Evolutionary conservation across 2,329 filamentous ascomycete species (phyloP), one percentile per base, ranked within the genome.

Genomic region (Trichoderma atrobrunneum): DNA sequence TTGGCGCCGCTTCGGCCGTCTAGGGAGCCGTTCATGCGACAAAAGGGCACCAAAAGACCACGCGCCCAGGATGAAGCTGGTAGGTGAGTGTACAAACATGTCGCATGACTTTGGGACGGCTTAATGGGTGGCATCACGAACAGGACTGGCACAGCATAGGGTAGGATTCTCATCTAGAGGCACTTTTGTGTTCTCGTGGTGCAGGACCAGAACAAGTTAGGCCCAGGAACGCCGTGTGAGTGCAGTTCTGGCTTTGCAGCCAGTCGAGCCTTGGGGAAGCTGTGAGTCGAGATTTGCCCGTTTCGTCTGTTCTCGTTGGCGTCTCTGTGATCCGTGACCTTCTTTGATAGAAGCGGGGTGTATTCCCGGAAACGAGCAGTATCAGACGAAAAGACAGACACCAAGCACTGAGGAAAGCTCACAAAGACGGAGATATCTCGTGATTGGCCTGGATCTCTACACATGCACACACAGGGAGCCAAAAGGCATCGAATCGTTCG

Each of bases 101-200:
- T 62, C 66, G 39, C 57, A 43, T 70, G 66, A 70, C 66, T 54
- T 54, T 54, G 36, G 26, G 21, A 10, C 16, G 16, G 6, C 14
- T 16, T 16, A 62, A 36, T 10, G 21, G 36, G 39, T 24, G 32
- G 30, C 26, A 54, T 59, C 28, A 62, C 66, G 39, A 51, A 34
- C 21, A 21, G 28, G 34, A n/a, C 1, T 68, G 14, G 18, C 39
- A 65, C 18, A 4, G 62, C 62, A 66, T 66, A 56, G 57, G 56
- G 66, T 54, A 59, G 57, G 57, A 57, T 67, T 62, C 39, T 34
- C 36, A 36, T 39, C 66, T 70, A 21, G 57, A 51, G 28, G 56
- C 56, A 34, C 56, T 70, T 24, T 43, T 54, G 54, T 43, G 36
- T 62, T 70, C 66, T 70, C 66, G 66, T 70, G 66, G 57, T 21